These are phyloP conservation scores for Ramaria sp. DNA, from an alignment of 768 basidiomycete species.

Conservation along the genomic window DNA sequence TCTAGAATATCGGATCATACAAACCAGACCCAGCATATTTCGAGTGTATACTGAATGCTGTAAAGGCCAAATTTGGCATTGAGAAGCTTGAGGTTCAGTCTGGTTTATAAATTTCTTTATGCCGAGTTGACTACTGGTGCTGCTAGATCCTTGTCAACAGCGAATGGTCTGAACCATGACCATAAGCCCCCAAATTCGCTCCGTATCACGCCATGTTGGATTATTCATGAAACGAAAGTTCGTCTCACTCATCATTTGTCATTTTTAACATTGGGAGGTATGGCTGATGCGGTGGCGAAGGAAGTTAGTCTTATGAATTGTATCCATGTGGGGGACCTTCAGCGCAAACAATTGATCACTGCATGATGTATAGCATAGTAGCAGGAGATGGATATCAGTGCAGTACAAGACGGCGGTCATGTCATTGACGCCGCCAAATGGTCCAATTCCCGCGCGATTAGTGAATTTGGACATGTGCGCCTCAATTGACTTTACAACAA, in stretches of 20 bases:
- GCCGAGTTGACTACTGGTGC: background rate
- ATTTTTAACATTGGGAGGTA: conserved; percentile 47
- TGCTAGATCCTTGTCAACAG: conserved; percentile 49
- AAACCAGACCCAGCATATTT: conserved; percentile 55
- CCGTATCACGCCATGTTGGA: conserved; percentile 55
- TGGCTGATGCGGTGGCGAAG: conserved; percentile 47
- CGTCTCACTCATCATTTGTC: conserved; percentile 26
- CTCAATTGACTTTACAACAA: conserved; percentile 48
- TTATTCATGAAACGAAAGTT: conserved; percentile 41
- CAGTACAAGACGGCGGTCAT: conserved; percentile 21
- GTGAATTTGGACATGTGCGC: conserved; percentile 65
- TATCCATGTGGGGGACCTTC: background rate
- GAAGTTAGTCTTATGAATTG: conserved; percentile 17
- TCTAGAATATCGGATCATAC: conserved; percentile 58
- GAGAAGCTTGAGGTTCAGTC: conserved; percentile 17
- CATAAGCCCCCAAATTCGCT: conserved; percentile 47
- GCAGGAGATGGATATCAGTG: background rate
- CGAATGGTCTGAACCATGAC: conserved; percentile 59
- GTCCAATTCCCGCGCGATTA: conserved; percentile 72
- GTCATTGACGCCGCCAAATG: conserved; percentile 56
- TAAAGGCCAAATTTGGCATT: conserved; percentile 24
- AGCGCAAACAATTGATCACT: background rate
- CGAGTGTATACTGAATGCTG: conserved; percentile 33
- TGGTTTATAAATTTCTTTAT: background rate
- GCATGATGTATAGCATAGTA: conserved; percentile 2